A percentile compares a stretch with the other conserved stretches of the same genome.
These are phyloP conservation scores for Achlya hypogyna DNA, from an alignment of 352 stramenopile species.

Conservation along the genomic window DNA sequence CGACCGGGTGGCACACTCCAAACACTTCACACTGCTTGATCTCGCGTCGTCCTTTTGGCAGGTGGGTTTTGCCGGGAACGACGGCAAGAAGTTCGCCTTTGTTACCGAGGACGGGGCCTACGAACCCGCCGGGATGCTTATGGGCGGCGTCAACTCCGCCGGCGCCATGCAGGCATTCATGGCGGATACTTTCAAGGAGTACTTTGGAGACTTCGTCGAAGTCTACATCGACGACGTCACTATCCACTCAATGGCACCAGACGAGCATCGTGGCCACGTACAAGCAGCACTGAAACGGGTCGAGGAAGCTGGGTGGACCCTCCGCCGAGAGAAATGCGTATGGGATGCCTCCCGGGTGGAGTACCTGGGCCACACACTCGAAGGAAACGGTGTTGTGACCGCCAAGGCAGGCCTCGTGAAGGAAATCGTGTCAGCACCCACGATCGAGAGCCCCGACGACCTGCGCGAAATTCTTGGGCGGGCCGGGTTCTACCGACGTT, in stretches of 20 bases:
- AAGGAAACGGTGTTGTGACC: not conserved
- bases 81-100: not conserved
- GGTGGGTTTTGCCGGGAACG: not conserved
- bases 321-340: not conserved
- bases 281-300: not conserved
- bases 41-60: not conserved
- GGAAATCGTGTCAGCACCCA: not conserved
- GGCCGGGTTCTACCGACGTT: not conserved
- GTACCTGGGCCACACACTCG: not conserved
- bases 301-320: not conserved
- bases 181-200: not conserved
- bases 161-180: not conserved
- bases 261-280: not conserved
- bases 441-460: not conserved
- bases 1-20: not conserved
- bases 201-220: not conserved
- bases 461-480: not conserved
- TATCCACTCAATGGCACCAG: not conserved
- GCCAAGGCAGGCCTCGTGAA: not conserved
- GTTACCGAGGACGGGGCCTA: not conserved
- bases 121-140: not conserved
- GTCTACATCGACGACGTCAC: not conserved
- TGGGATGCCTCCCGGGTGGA: not conserved
- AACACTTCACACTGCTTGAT: not conserved
- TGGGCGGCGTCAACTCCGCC: not conserved